Evolutionary conservation across 1,284 basidiomycete genomes (phyloP), one percentile per base, ranked within the genome.

Genomic region (Cutaneotrichosporon sp.): DNA sequence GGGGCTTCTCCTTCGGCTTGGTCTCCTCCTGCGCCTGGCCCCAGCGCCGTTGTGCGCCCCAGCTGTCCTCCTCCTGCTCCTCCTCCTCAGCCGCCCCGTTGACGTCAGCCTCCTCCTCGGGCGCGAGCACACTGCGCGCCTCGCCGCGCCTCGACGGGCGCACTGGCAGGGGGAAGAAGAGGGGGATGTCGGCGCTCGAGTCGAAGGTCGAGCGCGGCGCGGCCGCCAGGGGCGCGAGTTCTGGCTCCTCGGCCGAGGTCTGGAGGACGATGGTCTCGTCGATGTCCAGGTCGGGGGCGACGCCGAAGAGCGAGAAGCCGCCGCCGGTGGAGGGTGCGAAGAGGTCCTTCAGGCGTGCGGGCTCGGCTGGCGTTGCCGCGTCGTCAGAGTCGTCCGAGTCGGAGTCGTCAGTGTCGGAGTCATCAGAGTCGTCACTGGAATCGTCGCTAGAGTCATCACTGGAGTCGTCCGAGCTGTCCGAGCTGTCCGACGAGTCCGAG

Each of bases 231-330:
- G 61, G 46, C 2, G 31, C 43, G 29, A 58, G 58, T 22, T 60
- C 54, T 4, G 63, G 54, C 14, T 55, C 58, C 33, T 46, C 47
- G 16, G 63, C 29, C 36, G 61, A 54, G 5, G 62, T 49, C 5
- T 73, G 68, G 7, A 76, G 64, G 4, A 72, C 69, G 13, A 76
- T 60, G 10, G 72, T 72, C 43, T 78, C 76, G 64, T 79, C 75
- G 11, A 79, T 60, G 31, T 80, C 79, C 22, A 80, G 62, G 54
- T 78, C 76, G 22, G 64, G 60, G 6, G 66, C 74, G 9, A 80
- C 64, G 27, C 71, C 71, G 25, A 79, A 66, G n/a, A 69, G 51
- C 6, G 60, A 54, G 29, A 55, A 50, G 25, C 54, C 36, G 13
- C 54, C 49, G 13, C 54, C 49, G 16, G 50, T 8, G 24, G 55